These are phyloP conservation scores for Loxodes magnus DNA, from an alignment of 73 alveolate species.

Conservation along the genomic window DNA sequence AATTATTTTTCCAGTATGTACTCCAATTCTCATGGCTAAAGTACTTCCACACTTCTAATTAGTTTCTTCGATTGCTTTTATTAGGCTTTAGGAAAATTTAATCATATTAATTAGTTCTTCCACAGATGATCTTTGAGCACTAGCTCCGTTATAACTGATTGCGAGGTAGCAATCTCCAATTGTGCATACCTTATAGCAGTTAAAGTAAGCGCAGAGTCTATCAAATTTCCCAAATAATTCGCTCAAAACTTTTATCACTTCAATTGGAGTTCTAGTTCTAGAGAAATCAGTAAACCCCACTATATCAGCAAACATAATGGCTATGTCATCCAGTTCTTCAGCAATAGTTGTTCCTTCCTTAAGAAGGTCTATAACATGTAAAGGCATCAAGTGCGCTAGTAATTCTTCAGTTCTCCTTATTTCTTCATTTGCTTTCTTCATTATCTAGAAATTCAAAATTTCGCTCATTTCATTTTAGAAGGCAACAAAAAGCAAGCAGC, in stretches of 20 bases:
- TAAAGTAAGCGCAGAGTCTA: slow-evolving; percentile 69
- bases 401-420: slow-evolving; percentile 41
- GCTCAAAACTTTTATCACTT: slow-evolving; percentile 79
- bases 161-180: slow-evolving; percentile 74
- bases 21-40: slow-evolving; percentile 22
- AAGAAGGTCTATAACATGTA: slow-evolving; percentile 46
- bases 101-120: slow-evolving; percentile 55
- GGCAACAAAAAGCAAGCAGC: too few relatives aligned
- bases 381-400: slow-evolving; percentile 52
- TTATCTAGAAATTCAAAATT: slow-evolving; percentile 23
- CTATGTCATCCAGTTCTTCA: slow-evolving; percentile 78
- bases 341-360: slow-evolving; percentile 47
- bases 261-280: slow-evolving; percentile 70
- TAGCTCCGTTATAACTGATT: slow-evolving; percentile 53
- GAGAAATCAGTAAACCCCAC: slow-evolving; percentile 69
- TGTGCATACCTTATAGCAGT: slow-evolving; percentile 64
- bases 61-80: slow-evolving; percentile 29
- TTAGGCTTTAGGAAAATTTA: slow-evolving; percentile 50
- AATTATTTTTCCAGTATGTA: slow-evolving; percentile 23
- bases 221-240: slow-evolving; percentile 88
- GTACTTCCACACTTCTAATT: slow-evolving; percentile 25
- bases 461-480: too few relatives aligned
- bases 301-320: slow-evolving; percentile 89
- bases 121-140: slow-evolving; percentile 39
- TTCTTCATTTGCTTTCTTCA: slow-evolving; percentile 28